phyloP scores from a whole-genome alignment of 805 yeast genomes.

The Barnettozyma sp. region DNA sequence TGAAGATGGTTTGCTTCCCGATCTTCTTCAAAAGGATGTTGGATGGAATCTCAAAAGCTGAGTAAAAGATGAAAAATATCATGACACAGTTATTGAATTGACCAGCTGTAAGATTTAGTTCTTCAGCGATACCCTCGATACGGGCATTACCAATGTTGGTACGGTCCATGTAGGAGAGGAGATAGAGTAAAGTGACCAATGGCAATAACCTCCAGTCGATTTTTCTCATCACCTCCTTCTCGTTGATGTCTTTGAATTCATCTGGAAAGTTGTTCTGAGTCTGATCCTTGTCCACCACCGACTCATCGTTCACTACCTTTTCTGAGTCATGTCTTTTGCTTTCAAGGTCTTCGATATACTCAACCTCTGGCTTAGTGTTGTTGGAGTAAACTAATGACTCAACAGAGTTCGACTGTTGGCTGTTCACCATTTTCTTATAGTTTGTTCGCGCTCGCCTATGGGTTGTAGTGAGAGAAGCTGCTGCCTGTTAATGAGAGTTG shows the following conservation, averaged over 20 bases:
- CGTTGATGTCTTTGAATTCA: conserved; percentile 16
- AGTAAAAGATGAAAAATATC: conserved; percentile 39
- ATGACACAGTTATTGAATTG: conserved; percentile 37
- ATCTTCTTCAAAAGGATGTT: conserved; percentile 19
- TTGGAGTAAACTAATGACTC: not conserved
- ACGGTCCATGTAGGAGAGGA: conserved; percentile 42
- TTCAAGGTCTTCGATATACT: conserved; percentile 5
- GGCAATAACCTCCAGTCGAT: conserved; percentile 37
- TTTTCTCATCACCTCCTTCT: conserved; percentile 28
- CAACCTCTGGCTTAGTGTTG: conserved; percentile 6
- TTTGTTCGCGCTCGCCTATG: too few species aligned
- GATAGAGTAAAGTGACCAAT: conserved; percentile 33
- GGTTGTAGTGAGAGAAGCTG: too few species aligned
- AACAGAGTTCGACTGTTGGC: not conserved
- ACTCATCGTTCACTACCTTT: not conserved
- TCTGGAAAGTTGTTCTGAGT: conserved; percentile 1
- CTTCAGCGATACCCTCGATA: conserved; percentile 39
- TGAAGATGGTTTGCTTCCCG: conserved; percentile 37
- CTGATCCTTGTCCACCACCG: not conserved
- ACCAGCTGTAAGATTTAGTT: conserved; percentile 27
- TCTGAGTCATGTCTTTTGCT: not conserved
- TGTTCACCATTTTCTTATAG: too few species aligned
- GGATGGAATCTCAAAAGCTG: conserved; percentile 30
- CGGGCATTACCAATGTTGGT: conserved; percentile 52
- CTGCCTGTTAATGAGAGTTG: too few species aligned